Evolutionary conservation across 345 rosid species (phyloP).

Genomic region (Eucalyptus sp.): DNA sequence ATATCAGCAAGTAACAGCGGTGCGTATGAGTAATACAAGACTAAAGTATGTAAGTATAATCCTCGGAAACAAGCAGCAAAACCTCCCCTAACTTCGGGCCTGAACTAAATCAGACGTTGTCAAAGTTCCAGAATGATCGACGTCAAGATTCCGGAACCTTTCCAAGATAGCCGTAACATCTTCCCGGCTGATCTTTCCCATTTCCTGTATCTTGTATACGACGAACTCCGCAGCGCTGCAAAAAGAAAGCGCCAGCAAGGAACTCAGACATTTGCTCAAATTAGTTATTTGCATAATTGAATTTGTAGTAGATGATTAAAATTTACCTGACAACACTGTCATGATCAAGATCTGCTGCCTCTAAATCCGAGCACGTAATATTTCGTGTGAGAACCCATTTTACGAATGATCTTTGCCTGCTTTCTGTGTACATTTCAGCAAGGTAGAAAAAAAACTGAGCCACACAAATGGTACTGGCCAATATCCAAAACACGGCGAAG

Average conservation of each 20-base stretch:
- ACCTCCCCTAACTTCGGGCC: background rate
- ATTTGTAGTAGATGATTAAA: background rate
- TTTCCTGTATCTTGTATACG: slow-evolving; percentile 24
- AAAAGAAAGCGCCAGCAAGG: background rate
- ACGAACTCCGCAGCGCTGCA: slow-evolving; percentile 36
- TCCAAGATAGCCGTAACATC: slow-evolving; percentile 24
- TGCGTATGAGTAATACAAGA: background rate
- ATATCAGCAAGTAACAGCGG: background rate
- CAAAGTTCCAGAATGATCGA: slow-evolving; percentile 37
- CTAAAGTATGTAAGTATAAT: background rate
- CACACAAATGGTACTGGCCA: slow-evolving; percentile 36
- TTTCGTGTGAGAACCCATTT: slow-evolving; percentile 15
- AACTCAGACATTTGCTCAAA: background rate
- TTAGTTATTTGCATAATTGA: background rate
- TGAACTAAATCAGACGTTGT: slow-evolving; percentile 13
- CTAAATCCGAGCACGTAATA: slow-evolving; percentile 24
- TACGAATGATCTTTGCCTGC: slow-evolving; percentile 15
- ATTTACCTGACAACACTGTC: slow-evolving; percentile 29
- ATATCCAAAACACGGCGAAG: slow-evolving; percentile 48
- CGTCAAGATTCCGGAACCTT: slow-evolving; percentile 28
- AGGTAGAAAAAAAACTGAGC: slow-evolving; percentile 46
- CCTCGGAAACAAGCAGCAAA: background rate
- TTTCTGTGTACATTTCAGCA: slow-evolving; percentile 26
- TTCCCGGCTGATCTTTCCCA: slow-evolving; percentile 34
- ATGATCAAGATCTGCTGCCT: slow-evolving; percentile 37